Evolutionary conservation across 768 basidiomycete genomes (phyloP).

Genomic region (Porphyrellus cyaneotinctus): DNA sequence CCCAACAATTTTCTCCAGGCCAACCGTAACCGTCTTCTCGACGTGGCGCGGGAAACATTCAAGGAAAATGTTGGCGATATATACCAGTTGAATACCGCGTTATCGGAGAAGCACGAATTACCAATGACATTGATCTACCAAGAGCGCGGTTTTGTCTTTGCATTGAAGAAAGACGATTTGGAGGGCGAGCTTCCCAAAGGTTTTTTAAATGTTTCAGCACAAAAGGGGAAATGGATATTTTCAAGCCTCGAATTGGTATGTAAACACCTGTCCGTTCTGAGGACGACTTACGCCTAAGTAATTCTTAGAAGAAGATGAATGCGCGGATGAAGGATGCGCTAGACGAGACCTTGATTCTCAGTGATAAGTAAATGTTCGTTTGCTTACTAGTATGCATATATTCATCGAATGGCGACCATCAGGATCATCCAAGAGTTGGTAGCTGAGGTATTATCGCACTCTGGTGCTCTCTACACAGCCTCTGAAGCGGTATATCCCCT

Average conservation of each 20-base stretch:
- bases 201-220: conserved; percentile 63
- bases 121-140: conserved; percentile 68
- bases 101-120: conserved; percentile 61
- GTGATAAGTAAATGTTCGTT: conserved; percentile 55
- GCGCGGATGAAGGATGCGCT: conserved; percentile 86
- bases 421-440: conserved; percentile 82
- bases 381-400: too few relatives aligned
- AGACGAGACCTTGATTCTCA: conserved; percentile 85
- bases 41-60: conserved; percentile 93
- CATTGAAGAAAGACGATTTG: conserved; percentile 55
- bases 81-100: conserved; percentile 54
- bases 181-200: conserved; percentile 58
- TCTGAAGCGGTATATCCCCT: conserved; percentile 68
- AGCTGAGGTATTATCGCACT: conserved; percentile 59
- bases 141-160: conserved; percentile 70
- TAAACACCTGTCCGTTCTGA: neutral
- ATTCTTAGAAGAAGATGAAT: conserved; percentile 74
- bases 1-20: conserved; percentile 39
- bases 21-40: conserved; percentile 77
- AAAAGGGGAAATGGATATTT: conserved; percentile 71
- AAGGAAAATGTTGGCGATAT: conserved; percentile 92
- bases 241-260: conserved; percentile 79
- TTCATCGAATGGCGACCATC: neutral
- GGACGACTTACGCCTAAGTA: neutral
- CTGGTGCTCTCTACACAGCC: conserved; percentile 83